Percentiles rank a stretch among this genome's conserved stretches.
These are phyloP conservation scores for Diaporthe destruens DNA, from an alignment of 2,329 filamentous ascomycete genomes.

Conservation along the genomic window DNA sequence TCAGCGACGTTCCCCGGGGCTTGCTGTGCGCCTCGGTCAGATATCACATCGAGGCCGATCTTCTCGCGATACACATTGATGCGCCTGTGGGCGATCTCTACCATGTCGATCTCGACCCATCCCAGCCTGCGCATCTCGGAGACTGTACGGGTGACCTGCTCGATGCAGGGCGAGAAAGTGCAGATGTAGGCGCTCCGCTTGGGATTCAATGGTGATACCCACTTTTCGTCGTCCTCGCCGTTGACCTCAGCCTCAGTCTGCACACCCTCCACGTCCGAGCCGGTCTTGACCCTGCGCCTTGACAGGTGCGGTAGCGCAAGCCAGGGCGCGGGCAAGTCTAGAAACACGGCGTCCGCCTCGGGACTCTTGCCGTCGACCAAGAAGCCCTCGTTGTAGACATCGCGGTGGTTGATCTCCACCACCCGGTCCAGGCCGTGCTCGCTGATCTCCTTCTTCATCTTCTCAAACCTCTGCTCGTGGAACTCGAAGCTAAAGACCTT, in stretches of 20 bases:
- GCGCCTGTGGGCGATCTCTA: conserved; percentile 84
- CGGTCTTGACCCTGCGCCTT: conserved; percentile 58
- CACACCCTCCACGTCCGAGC: conserved; percentile 43
- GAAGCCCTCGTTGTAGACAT: conserved; percentile 84
- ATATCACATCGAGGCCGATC: conserved; percentile 73
- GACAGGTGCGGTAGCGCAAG: conserved; percentile 82
- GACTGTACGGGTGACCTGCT: conserved; percentile 91
- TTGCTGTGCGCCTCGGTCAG: conserved; percentile 78
- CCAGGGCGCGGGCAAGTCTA: conserved; percentile 87
- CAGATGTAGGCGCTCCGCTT: conserved; percentile 82
- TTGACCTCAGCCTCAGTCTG: conserved; percentile 39
- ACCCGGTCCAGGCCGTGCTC: conserved; percentile 74
- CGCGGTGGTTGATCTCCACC: conserved; percentile 80
- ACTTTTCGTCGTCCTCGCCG: conserved; percentile 49
- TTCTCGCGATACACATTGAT: conserved; percentile 87
- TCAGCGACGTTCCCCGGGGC: conserved; percentile 82
- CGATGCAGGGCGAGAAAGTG: conserved; percentile 96
- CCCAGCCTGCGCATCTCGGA: conserved; percentile 82
- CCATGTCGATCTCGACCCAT: conserved; percentile 95
- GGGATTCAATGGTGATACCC: conserved; percentile 76
- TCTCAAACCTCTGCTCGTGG: conserved; percentile 77
- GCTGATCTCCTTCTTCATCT: conserved; percentile 77
- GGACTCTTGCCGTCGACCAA: conserved; percentile 70
- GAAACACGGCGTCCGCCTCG: conserved; percentile 78
- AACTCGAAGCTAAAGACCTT: conserved; percentile 88